Percentiles rank a stretch among this genome's conserved stretches.
These are phyloP conservation scores for Syzygium aqueum DNA, from an alignment of 345 rosid species.

Conservation along the genomic window DNA sequence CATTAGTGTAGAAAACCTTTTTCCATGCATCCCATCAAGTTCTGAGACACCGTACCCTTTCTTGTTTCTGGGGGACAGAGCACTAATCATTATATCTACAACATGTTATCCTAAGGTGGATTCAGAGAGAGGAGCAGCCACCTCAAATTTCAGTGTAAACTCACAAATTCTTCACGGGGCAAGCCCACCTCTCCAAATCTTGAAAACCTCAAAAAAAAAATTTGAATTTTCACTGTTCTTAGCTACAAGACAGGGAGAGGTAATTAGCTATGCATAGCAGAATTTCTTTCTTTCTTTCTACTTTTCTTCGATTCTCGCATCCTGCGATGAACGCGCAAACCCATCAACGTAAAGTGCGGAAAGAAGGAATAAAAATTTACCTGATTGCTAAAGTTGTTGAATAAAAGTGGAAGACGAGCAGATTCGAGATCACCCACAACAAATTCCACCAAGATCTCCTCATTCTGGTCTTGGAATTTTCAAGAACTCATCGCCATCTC, in stretches of 20 bases:
- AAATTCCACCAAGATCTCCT: slow-evolving; percentile 17
- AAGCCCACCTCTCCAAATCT: neutral
- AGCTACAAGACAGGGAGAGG: neutral
- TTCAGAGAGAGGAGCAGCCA: neutral
- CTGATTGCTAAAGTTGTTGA: slow-evolving; percentile 36
- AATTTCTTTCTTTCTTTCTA: neutral
- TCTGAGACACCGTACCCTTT: neutral
- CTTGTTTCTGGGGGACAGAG: neutral
- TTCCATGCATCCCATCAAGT: neutral
- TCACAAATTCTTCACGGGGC: neutral
- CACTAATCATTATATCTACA: neutral
- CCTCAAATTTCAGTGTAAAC: neutral
- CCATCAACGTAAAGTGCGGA: neutral
- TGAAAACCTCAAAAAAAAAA: neutral
- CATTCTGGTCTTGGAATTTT: slow-evolving; percentile 11
- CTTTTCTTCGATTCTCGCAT: neutral
- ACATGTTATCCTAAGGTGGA: neutral
- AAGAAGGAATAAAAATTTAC: slow-evolving; percentile 9
- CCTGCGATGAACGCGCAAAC: neutral
- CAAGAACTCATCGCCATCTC: neutral
- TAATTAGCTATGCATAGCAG: neutral
- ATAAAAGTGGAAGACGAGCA: slow-evolving; percentile 19
- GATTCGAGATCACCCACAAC: slow-evolving; percentile 17
- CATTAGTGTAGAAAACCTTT: neutral
- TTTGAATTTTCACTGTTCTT: neutral